Conservation (phyloP, 345 rosid genomes). For the Citrus reticulata region DNA sequence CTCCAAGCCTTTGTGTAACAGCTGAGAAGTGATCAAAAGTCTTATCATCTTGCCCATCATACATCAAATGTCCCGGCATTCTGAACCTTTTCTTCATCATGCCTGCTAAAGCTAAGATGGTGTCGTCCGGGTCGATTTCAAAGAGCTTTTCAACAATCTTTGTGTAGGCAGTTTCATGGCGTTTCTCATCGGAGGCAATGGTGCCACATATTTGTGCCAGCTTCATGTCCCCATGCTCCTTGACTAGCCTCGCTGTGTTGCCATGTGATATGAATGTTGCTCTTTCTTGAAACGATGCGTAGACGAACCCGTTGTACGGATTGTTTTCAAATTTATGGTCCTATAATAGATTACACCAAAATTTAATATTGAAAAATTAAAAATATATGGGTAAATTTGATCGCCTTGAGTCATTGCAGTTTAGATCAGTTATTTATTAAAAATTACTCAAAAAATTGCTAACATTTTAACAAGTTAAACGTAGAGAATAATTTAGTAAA, state of each 20-base stretch:
- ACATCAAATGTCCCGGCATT: constrained; percentile 51
- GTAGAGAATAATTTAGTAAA: no score
- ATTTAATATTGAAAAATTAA: neutral
- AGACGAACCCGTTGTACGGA: constrained; percentile 30
- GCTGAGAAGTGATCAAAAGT: constrained; percentile 45
- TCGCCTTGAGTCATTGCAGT: no score
- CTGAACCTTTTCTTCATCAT: constrained; percentile 58
- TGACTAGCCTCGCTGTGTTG: constrained; percentile 29
- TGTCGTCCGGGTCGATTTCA: constrained; percentile 45
- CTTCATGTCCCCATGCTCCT: constrained; percentile 37
- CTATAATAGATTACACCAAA: constrained; percentile 18
- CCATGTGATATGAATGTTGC: constrained; percentile 63
- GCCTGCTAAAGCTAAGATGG: constrained; percentile 42
- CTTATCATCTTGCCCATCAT: constrained; percentile 44
- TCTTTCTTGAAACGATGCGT: constrained; percentile 64
- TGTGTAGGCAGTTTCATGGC: constrained; percentile 36
- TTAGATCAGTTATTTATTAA: no score
- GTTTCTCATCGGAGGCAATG: constrained; percentile 62
- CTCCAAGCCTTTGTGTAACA: constrained; percentile 53
- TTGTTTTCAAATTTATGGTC: constrained; percentile 70
- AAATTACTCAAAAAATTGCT: no score
- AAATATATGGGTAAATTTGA: neutral
- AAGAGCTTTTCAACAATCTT: constrained; percentile 47
- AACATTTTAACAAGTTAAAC: no score
- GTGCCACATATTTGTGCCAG: constrained; percentile 52